A percentile compares a stretch with the other conserved stretches of the same genome.
phyloP scores from a whole-genome alignment of 2,329 filamentous ascomycete species.

The Penicillium sp. region DNA sequence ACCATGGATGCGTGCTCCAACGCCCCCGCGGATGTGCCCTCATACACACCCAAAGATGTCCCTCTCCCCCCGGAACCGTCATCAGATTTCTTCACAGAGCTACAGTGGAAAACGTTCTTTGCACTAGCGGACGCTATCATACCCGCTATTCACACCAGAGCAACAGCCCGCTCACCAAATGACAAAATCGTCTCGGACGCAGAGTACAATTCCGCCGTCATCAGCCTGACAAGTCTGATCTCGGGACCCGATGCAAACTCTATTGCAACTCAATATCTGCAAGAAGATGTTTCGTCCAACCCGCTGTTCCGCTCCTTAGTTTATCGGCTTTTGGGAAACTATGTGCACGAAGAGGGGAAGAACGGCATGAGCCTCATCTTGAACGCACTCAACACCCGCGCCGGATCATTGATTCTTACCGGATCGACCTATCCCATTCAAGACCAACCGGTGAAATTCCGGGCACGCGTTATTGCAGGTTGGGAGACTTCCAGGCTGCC shows the following conservation, averaged over 20 bases:
- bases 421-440: constrained; percentile 58
- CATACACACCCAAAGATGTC: constrained; percentile 37
- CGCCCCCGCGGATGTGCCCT: neutral
- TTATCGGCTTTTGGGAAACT: constrained; percentile 50
- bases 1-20: neutral
- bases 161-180: constrained; percentile 32
- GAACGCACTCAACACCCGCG: constrained; percentile 56
- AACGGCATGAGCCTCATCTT: constrained; percentile 56
- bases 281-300: constrained; percentile 50
- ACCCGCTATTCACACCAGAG: constrained; percentile 52
- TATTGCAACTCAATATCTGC: constrained; percentile 49
- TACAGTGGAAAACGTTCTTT: constrained; percentile 62
- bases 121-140: constrained; percentile 61
- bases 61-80: constrained; percentile 52
- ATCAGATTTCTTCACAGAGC: constrained; percentile 52
- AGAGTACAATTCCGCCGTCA: constrained; percentile 45
- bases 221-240: constrained; percentile 27
- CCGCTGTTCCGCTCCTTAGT: constrained; percentile 54
- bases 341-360: constrained; percentile 52
- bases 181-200: constrained; percentile 43
- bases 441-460: constrained; percentile 55
- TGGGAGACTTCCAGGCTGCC: constrained; percentile 59
- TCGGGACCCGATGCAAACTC: constrained; percentile 36
- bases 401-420: constrained; percentile 59
- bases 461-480: constrained; percentile 54